These are phyloP conservation scores for Wickerhamomyces rabaulensis DNA, from an alignment of 805 yeast species.

Conservation along the genomic window DNA sequence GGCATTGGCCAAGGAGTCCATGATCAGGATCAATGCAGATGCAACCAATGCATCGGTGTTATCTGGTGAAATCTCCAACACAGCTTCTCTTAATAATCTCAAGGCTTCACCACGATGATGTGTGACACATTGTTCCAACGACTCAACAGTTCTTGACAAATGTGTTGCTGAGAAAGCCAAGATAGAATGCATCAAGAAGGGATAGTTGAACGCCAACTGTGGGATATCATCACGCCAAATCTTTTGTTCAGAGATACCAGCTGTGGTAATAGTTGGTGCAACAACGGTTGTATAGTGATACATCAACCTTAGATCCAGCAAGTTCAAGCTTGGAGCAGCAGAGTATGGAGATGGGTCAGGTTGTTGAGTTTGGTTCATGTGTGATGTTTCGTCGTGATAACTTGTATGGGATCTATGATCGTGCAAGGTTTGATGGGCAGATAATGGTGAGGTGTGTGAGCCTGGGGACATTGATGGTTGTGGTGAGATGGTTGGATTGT, in stretches of 20 bases:
- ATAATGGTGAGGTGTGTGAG: constrained; percentile 20
- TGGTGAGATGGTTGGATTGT: constrained; percentile 26
- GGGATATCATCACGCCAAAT: constrained; percentile 91
- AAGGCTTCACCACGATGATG: constrained; percentile 86
- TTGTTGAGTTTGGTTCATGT: neutral
- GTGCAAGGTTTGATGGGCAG: constrained; percentile 12
- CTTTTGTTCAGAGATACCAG: constrained; percentile 81
- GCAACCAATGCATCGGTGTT: constrained; percentile 94
- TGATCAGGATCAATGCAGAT: constrained; percentile 78
- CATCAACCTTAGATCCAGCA: constrained; percentile 66
- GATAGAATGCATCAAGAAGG: constrained; percentile 88
- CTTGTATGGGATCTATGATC: neutral
- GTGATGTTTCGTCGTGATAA: constrained; percentile 1
- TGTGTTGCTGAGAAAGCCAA: constrained; percentile 93
- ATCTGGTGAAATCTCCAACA: constrained; percentile 72
- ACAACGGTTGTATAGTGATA: constrained; percentile 84
- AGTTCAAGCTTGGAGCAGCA: constrained; percentile 44
- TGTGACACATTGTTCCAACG: constrained; percentile 76
- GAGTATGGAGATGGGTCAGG: constrained; percentile 19
- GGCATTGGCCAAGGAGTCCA: constrained; percentile 94
- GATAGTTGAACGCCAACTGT: constrained; percentile 78
- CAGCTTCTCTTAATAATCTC: constrained; percentile 76
- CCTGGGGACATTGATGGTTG: constrained; percentile 26
- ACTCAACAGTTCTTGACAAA: constrained; percentile 67
- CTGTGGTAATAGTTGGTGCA: constrained; percentile 81